Evolutionary conservation across 768 basidiomycete genomes (phyloP).

Genomic region (Termitomyces sp.): DNA sequence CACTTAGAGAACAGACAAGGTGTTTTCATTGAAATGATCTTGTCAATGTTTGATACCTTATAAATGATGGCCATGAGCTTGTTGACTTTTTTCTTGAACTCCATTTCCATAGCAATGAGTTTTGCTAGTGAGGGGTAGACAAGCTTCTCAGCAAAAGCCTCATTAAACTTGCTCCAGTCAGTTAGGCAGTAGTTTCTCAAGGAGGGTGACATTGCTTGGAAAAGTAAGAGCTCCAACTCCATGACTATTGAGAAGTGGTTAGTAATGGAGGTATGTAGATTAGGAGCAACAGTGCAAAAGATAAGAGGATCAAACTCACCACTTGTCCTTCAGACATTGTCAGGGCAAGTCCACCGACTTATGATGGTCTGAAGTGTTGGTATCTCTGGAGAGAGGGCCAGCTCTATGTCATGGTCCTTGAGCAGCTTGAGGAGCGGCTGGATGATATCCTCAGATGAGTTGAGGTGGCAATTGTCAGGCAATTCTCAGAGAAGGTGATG

Average conservation of each 20-base stretch:
- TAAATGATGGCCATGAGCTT: no score
- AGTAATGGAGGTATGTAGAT: background rate
- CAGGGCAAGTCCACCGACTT: background rate
- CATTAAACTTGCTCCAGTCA: no score
- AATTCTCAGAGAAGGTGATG: background rate
- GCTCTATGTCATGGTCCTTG: background rate
- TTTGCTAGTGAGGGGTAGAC: no score
- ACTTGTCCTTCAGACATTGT: conserved; percentile 2
- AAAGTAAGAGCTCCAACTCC: background rate
- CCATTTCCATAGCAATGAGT: no score
- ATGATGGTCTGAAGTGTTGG: background rate
- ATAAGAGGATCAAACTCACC: background rate
- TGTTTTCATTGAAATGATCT: background rate
- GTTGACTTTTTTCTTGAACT: no score
- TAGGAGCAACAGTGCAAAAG: background rate
- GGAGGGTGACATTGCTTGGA: no score
- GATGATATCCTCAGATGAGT: background rate
- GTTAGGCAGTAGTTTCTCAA: background rate
- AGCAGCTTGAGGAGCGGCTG: background rate
- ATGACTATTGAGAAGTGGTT: background rate
- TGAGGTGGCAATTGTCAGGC: background rate
- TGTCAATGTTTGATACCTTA: no score
- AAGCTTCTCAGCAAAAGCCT: no score
- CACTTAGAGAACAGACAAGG: no score
- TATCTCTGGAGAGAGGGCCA: background rate